Conservation (phyloP, 345 rosid species). For the Salix udensis region DNA sequence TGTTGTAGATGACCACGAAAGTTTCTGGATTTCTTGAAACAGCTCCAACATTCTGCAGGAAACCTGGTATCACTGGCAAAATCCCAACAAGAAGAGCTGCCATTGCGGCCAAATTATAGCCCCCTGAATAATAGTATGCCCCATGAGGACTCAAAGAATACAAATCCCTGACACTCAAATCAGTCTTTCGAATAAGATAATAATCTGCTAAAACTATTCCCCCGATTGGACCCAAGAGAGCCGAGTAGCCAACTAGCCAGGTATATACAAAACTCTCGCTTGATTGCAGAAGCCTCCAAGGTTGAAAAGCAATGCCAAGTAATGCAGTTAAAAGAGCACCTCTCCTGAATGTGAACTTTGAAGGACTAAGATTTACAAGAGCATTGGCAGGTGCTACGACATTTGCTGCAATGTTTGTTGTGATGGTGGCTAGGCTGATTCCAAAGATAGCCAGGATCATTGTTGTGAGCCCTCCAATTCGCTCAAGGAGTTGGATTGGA, state of each 20-base stretch:
- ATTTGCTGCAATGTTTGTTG: constrained; percentile 92
- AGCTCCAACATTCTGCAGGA: constrained; percentile 64
- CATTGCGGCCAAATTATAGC: constrained; percentile 59
- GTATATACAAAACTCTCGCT: constrained; percentile 96
- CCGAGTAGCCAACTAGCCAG: constrained; percentile 90
- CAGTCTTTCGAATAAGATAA: constrained; percentile 47
- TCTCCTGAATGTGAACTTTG: constrained; percentile 69
- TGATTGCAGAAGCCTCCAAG: constrained; percentile 76
- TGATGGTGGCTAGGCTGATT: constrained; percentile 73
- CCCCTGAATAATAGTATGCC: constrained; percentile 56
- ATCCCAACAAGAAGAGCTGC: constrained; percentile 62
- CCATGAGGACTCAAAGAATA: constrained; percentile 59
- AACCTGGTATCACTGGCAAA: constrained; percentile 79
- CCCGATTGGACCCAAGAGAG: constrained; percentile 79
- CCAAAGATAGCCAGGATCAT: constrained; percentile 65
- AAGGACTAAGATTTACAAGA: constrained; percentile 77
- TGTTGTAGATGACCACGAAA: constrained; percentile 59
- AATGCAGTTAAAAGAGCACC: constrained; percentile 83
- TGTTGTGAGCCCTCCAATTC: constrained; percentile 66
- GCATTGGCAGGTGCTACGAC: constrained; percentile 94
- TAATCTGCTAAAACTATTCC: constrained; percentile 76
- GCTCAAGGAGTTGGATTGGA: constrained; percentile 71
- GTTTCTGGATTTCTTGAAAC: constrained; percentile 33
- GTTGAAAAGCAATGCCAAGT: constrained; percentile 80
- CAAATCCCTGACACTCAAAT: constrained; percentile 50